Evolutionary conservation across 2,329 filamentous ascomycete genomes (phyloP).

Genomic region (Colletotrichum trifolii): DNA sequence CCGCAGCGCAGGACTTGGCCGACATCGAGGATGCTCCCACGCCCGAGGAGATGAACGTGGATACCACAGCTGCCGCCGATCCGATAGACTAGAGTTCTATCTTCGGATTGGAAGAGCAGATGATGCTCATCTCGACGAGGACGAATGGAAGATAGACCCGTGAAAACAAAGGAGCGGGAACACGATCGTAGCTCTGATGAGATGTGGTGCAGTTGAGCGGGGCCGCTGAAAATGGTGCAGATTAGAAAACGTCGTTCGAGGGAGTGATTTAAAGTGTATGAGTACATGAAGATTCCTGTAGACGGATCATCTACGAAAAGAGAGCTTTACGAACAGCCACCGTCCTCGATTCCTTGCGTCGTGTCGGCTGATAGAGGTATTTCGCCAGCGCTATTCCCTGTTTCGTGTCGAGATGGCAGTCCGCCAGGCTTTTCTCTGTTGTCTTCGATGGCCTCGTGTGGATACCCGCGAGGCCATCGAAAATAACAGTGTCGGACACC

Average conservation of each 20-base stretch:
- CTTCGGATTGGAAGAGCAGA: not conserved
- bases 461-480: too few relatives aligned
- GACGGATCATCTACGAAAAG: too few relatives aligned
- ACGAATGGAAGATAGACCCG: not conserved
- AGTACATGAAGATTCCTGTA: conserved; percentile 12
- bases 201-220: too few relatives aligned
- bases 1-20: conserved; percentile 40
- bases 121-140: not conserved
- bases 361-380: too few relatives aligned
- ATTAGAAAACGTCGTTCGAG: not conserved
- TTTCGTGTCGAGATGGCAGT: too few relatives aligned
- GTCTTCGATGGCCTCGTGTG: too few relatives aligned
- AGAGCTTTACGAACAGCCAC: too few relatives aligned
- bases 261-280: conserved; percentile 10
- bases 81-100: not conserved
- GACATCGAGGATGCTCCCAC: conserved; percentile 52
- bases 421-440: too few relatives aligned
- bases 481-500: too few relatives aligned
- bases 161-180: not conserved
- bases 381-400: too few relatives aligned
- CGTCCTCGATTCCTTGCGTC: too few relatives aligned
- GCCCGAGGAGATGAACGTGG: conserved; percentile 43
- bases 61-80: not conserved
- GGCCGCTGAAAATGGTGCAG: not conserved
- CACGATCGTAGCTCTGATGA: too few relatives aligned